These are phyloP conservation scores for Cyclostephanos tholiformis DNA, from an alignment of 108 stramenopile genomes.

Conservation along the genomic window DNA sequence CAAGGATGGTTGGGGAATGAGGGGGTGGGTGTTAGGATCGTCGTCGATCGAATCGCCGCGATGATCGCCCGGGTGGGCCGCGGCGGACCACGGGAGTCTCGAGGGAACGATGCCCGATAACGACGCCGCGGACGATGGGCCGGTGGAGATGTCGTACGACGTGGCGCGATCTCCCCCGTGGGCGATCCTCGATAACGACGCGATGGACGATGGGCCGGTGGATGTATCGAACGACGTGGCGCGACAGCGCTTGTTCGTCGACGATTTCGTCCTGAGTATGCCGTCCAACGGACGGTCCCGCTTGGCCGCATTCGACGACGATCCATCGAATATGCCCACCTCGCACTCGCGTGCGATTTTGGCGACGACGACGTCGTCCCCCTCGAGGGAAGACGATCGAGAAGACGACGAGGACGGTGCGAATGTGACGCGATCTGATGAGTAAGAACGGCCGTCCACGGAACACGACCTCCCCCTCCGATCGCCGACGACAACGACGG, in stretches of 20 bases:
- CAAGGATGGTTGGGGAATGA: constrained; percentile 48
- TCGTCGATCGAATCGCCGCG: constrained; percentile 9
- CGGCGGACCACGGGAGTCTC: background rate
- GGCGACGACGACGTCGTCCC: background rate
- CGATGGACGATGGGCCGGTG: constrained; percentile 35
- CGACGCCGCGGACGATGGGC: background rate
- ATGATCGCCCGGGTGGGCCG: background rate
- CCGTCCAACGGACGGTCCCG: constrained; percentile 25
- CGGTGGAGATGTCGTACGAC: background rate
- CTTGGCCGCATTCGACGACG: constrained; percentile 1
- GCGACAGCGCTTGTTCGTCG: constrained; percentile 41
- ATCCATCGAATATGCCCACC: background rate
- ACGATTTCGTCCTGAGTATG: constrained; percentile 31
- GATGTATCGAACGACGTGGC: constrained; percentile 47
- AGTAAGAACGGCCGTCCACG: constrained; percentile 15
- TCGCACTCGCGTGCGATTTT: background rate
- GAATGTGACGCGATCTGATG: constrained; percentile 23
- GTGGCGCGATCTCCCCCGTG: too few species aligned
- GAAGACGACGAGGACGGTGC: background rate
- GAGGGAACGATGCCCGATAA: constrained; percentile 6
- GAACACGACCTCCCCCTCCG: constrained; percentile 34
- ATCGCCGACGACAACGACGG: background rate
- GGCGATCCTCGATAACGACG: background rate
- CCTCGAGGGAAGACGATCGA: constrained; percentile 4
- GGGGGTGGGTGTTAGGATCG: constrained; percentile 39